Percentiles rank a stretch among this genome's conserved stretches.
Conservation (phyloP, 2,329 filamentous ascomycete genomes). For the Calonectria henricotiae region DNA sequence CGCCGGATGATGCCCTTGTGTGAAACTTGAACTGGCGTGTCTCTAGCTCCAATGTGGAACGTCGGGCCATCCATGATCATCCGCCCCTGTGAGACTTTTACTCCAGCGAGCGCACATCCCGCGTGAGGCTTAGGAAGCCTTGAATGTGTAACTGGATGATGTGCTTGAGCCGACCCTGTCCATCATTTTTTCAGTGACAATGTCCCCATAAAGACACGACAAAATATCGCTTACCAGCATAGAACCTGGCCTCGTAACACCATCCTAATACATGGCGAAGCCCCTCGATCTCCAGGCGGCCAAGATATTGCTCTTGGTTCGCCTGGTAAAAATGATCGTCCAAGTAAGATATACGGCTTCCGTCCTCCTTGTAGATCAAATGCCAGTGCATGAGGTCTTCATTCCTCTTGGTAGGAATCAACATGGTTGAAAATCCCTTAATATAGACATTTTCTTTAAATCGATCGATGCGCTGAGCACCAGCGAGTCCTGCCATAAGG, state of each 20-base stretch:
- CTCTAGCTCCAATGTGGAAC: not conserved
- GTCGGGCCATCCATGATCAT: not conserved
- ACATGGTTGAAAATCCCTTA: slow-evolving; percentile 41
- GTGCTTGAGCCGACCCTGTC: slow-evolving; percentile 10
- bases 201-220: too few species aligned
- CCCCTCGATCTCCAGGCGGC: not conserved
- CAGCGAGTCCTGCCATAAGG: slow-evolving; percentile 34
- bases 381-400: slow-evolving; percentile 37
- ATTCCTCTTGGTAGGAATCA: slow-evolving; percentile 19
- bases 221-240: slow-evolving; percentile 25
- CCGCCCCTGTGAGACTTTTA: not conserved
- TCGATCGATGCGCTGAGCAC: slow-evolving; percentile 3
- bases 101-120: not conserved
- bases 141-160: not conserved
- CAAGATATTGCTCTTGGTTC: not conserved
- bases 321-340: not conserved
- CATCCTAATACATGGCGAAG: slow-evolving; percentile 35
- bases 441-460: slow-evolving; percentile 30
- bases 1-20: not conserved
- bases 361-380: slow-evolving; percentile 29
- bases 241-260: slow-evolving; percentile 28
- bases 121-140: not conserved
- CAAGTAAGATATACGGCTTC: slow-evolving; percentile 32
- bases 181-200: not conserved
- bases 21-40: not conserved